Base-by-base conservation (phyloP, 2,329 filamentous ascomycete genomes). In the Hypoxylon sp. region DNA sequence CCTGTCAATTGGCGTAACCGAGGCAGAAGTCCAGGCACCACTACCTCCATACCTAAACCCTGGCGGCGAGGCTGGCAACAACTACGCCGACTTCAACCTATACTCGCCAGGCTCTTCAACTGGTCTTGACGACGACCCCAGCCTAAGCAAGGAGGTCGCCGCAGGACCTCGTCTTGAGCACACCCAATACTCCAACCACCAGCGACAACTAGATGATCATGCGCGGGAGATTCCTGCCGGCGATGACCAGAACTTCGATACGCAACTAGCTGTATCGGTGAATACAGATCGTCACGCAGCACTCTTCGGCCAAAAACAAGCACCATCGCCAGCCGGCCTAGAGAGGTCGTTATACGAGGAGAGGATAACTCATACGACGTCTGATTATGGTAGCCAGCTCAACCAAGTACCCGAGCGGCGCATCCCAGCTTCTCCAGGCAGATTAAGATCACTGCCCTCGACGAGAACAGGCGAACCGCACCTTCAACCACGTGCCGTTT, bases 1-100 rank as follows among this genome's bases (percentile, higher is more conserved):
- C 36, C 33, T 61, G 30, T 45, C 68, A 16, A 26, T 53, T 40
- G 61, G 61, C 45, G 50, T 60, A 5, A 57, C 16, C 12, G 48
- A 55, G 14, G 50, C 48, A 22, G 61, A 70, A 11, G 45, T 53
- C 32, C 65, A 69, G 46, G 63, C 46, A 38, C 73, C 68, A 48
- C 66, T 69, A 56, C 76, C 83, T 16, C 82, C 82, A 7, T 84
- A 83, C 71, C 76, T 83, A 61, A 77, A 77, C 63, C 72, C 76
- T 2, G 74, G 73, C 18, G 75, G 74, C 56, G 74, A 78, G 64
- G 73, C 73, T 64, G 78, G 76, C 71, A 77, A 80, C 73, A 75
- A 83, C 74, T 87, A 87, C 70, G 76, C 80, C 69, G 85, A 87
- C 77, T 87, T 87, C 78, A 83, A 81, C 71, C 80, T 87, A 14